Base-by-base conservation (phyloP, 768 basidiomycete genomes). In the Lactarius deliciosus region DNA sequence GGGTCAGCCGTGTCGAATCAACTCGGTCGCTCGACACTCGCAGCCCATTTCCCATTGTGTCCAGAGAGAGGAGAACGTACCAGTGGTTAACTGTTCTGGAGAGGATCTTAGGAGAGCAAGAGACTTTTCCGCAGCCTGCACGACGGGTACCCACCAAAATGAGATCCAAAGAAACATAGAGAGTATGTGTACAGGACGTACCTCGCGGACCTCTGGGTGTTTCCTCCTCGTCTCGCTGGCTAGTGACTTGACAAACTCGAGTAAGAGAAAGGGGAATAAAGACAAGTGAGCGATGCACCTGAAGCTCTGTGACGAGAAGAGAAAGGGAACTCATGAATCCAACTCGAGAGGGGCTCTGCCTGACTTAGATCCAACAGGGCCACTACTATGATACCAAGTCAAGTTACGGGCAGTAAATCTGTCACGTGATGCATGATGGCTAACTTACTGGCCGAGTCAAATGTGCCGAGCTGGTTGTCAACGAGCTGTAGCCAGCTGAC, bases 191-290 rank as follows among this genome's bases (percentile, higher is more conserved):
- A 50, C 9, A 54, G 15, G 50, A 77, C 76, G 74, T 75, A 95
- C 94, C 85, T 96, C 95, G 74, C 92, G 90, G 71, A 97, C 92
- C 75, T 97, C 95, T 25, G 94, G 92, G 76, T 96, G 89, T 72
- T 91, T 92, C 66, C 95, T 81, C 72, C 88, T 84, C 30, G 92
- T 93, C 80, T 96, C 96, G 72, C 89, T 92, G 10, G 93, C 86
- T 70, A 98, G 77, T 45, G 94, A 90, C 90, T 94, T 63, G n/a
- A 50, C 3, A 7, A 66, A 25, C 0, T 36, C 10, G 61, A 55
- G 64, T 66, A 32, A 58, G 63, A 58, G 18, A 36, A 5, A 41
- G 45, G 9, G 66, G n/a, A 32, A 56, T 25, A 32, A 6, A 38
- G 41, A 38, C 9, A 69, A 65, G 60, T 66, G 54, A 38, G 30